Percentiles rank a stretch among this genome's conserved stretches.
These are phyloP conservation scores for Rossbeevera mucosa DNA, from an alignment of 768 basidiomycete species.

Conservation along the genomic window DNA sequence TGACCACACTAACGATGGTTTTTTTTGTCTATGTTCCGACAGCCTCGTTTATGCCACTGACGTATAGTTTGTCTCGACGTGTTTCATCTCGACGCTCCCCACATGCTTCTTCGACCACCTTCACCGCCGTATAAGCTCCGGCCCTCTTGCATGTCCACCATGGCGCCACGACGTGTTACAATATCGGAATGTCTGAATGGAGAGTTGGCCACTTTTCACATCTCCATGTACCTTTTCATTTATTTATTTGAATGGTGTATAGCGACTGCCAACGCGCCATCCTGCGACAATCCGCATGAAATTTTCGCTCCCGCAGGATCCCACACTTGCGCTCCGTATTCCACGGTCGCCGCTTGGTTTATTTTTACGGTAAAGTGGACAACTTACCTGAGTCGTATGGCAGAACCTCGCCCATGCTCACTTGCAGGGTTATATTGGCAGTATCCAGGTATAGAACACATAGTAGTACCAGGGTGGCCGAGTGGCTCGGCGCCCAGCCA, in stretches of 20 bases:
- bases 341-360: not conserved
- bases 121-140: constrained; percentile 11
- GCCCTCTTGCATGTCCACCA: constrained; percentile 4
- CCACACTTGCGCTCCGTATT: constrained; percentile 2
- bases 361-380: constrained; percentile 6
- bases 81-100: constrained; percentile 26
- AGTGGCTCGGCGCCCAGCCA: constrained; percentile 1
- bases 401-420: constrained; percentile 4
- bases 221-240: not conserved
- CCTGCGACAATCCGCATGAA: constrained; percentile 1
- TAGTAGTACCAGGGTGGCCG: not conserved
- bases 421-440: constrained; percentile 3
- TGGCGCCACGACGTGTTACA: not conserved
- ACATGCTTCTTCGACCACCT: constrained; percentile 19
- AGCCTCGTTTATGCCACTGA: constrained; percentile 14
- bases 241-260: not conserved
- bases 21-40: constrained; percentile 1
- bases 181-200: not conserved
- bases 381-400: constrained; percentile 13
- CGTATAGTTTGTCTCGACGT: constrained; percentile 10
- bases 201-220: constrained; percentile 5
- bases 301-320: not conserved
- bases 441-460: constrained; percentile 9
- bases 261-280: not conserved
- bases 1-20: constrained; percentile 7